Base-by-base conservation (phyloP, 2,329 filamentous ascomycete species). In the Aotearoamyces nothofagi region DNA sequence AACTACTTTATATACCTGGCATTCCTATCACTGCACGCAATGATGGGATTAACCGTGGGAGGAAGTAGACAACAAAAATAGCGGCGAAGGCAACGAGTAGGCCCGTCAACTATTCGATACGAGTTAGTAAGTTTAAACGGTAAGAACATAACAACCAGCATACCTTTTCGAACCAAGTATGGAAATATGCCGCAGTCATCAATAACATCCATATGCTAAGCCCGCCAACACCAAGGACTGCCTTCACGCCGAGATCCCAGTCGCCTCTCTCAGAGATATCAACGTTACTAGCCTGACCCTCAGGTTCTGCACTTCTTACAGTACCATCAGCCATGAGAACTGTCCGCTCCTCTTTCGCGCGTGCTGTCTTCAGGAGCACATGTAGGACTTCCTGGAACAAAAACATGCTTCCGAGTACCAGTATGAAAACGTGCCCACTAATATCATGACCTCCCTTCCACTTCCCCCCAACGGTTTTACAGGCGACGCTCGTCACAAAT, bases 171-270 rank as follows among this genome's bases (percentile, higher is more conserved):
- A 92, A 76, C 86, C 87, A 96, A 1, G 90, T 98, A 54, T 98
- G 90, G 47, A 98, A 98, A 63, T 87, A 98, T 22, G 92, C 86
- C 3, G 86, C 86, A 22, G 90, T 98, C 90, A 98, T 98, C 36
- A 96, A 63, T 50, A 98, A 55, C 90, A 98, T 98, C 82, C 90
- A 96, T 60, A 76, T 69, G 47, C 77, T 82, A 47, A 94, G 45
- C 0, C 55, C 73, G 11, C 78, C 66, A 15, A 94, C 70, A 0
- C 47, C 63, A 14, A 65, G 55, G 37, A 74, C 67, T 39, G 78
- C 57, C 61, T 69, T 58, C 42, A 56, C 55, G 6, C 63, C 55
- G 28, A 66, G 39, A 3, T 62, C 57, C 32, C 68, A 50, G 20
- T 38, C 31, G 13, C 36, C 34, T 24, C 28, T 33, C 2, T 13